Evolutionary conservation across 75 land plant genomes (phyloP).

Genomic region (Pinus albicaulis): DNA sequence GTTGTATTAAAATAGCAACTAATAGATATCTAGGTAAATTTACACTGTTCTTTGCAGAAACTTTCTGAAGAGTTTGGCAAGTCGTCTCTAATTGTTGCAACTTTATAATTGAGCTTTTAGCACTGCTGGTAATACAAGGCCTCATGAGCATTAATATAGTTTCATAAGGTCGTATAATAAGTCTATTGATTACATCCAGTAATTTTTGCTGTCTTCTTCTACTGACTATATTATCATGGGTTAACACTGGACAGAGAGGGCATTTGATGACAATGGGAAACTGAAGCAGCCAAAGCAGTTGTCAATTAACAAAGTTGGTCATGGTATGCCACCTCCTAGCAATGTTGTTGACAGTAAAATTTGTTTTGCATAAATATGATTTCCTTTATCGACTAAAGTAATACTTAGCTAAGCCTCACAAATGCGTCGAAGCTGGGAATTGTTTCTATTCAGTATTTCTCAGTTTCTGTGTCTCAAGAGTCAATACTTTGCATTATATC

Average conservation of each 20-base stretch:
- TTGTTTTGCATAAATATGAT: neutral
- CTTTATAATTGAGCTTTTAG: too few relatives aligned
- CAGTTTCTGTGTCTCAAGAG: neutral
- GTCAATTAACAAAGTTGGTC: slow-evolving; percentile 99
- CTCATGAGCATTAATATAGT: too few relatives aligned
- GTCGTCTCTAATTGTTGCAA: too few relatives aligned
- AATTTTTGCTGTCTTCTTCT: too few relatives aligned
- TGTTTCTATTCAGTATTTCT: neutral
- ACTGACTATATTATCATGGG: neutral
- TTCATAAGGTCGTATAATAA: too few relatives aligned
- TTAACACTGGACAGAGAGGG: slow-evolving; percentile 58
- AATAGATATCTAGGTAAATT: too few relatives aligned
- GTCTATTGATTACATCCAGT: too few relatives aligned
- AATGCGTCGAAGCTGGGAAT: neutral
- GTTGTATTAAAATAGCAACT: too few relatives aligned
- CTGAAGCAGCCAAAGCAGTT: slow-evolving; percentile 88
- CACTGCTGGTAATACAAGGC: too few relatives aligned
- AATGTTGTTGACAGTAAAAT: neutral
- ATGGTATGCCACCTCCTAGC: slow-evolving; percentile 58
- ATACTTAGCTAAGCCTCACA: neutral
- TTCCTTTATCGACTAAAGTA: neutral
- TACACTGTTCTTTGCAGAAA: too few relatives aligned
- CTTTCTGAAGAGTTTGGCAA: too few relatives aligned
- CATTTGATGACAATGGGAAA: slow-evolving; percentile 77
- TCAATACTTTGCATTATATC: neutral